These are phyloP conservation scores for Syzygium aromaticum DNA, from an alignment of 345 rosid species.

Conservation along the genomic window DNA sequence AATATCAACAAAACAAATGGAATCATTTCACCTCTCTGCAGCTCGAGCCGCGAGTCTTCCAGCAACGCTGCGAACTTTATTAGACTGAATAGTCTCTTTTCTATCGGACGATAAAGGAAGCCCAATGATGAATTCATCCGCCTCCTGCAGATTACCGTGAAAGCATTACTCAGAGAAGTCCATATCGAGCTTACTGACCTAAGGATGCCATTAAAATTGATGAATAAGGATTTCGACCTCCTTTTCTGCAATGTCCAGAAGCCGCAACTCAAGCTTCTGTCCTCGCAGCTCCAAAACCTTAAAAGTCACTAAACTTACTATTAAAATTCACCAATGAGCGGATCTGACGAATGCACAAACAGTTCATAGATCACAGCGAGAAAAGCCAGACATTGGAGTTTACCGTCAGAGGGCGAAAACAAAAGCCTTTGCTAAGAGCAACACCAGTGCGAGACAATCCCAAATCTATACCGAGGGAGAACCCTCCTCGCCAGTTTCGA, in stretches of 20 bases:
- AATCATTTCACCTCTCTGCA: slow-evolving; percentile 46
- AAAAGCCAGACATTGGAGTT: not conserved
- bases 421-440: slow-evolving; percentile 78
- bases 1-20: not conserved
- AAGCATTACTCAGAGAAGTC: not conserved
- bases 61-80: slow-evolving; percentile 73
- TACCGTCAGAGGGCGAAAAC: slow-evolving; percentile 70
- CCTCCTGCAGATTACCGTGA: slow-evolving; percentile 36
- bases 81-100: slow-evolving; percentile 73
- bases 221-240: slow-evolving; percentile 24
- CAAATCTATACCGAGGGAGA: slow-evolving; percentile 83
- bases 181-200: not conserved
- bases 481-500: slow-evolving; percentile 70
- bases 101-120: slow-evolving; percentile 78
- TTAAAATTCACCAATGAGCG: not conserved
- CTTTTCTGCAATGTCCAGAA: slow-evolving; percentile 60
- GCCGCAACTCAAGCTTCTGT: slow-evolving; percentile 59
- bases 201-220: not conserved
- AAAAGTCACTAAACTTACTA: not conserved
- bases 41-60: slow-evolving; percentile 76
- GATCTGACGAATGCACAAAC: not conserved
- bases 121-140: slow-evolving; percentile 76
- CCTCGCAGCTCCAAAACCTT: slow-evolving; percentile 79
- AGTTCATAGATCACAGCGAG: not conserved
- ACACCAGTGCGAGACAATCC: slow-evolving; percentile 73